Conservation (phyloP, 2,329 filamentous ascomycete species). For the Stemphylium vesicarium region DNA sequence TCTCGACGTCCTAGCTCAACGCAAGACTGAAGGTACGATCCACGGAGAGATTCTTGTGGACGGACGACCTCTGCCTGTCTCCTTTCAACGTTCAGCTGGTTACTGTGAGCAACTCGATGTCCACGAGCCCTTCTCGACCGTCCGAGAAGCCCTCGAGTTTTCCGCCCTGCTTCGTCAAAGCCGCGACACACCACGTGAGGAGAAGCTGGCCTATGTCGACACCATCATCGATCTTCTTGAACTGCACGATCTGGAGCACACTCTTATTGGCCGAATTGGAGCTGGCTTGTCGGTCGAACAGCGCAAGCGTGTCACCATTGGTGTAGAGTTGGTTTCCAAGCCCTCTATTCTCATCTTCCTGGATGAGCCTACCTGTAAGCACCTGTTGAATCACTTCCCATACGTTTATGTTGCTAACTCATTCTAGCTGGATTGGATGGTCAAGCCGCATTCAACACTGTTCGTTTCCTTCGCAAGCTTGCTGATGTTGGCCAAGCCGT, state of each 20-base stretch:
- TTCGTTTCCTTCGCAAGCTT: slow-evolving; percentile 74
- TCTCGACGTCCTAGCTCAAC: slow-evolving; percentile 40
- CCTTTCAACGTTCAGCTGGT: slow-evolving; percentile 42
- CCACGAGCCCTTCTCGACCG: slow-evolving; percentile 36
- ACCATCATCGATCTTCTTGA: slow-evolving; percentile 37
- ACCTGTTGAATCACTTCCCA: too few species aligned
- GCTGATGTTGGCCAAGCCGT: slow-evolving; percentile 80
- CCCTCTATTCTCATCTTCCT: slow-evolving; percentile 72
- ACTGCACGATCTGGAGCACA: slow-evolving; percentile 34
- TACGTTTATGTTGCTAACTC: not conserved
- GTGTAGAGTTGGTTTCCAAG: slow-evolving; percentile 64
- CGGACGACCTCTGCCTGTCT: slow-evolving; percentile 31
- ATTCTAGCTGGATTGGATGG: slow-evolving; percentile 65
- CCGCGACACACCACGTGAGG: slow-evolving; percentile 23
- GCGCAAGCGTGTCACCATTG: slow-evolving; percentile 66
- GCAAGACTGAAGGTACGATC: slow-evolving; percentile 38
- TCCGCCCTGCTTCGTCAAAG: slow-evolving; percentile 40
- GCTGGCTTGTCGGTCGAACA: slow-evolving; percentile 57
- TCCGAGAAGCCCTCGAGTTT: slow-evolving; percentile 40
- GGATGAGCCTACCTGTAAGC: slow-evolving; percentile 70
- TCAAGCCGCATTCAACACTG: slow-evolving; percentile 74
- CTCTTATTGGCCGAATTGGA: slow-evolving; percentile 32
- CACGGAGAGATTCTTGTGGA: slow-evolving; percentile 39
- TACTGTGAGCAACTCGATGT: slow-evolving; percentile 45
- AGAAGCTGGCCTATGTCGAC: slow-evolving; percentile 38